Conservation (phyloP, 306 rosid genomes). For the Vicia villosa region DNA sequence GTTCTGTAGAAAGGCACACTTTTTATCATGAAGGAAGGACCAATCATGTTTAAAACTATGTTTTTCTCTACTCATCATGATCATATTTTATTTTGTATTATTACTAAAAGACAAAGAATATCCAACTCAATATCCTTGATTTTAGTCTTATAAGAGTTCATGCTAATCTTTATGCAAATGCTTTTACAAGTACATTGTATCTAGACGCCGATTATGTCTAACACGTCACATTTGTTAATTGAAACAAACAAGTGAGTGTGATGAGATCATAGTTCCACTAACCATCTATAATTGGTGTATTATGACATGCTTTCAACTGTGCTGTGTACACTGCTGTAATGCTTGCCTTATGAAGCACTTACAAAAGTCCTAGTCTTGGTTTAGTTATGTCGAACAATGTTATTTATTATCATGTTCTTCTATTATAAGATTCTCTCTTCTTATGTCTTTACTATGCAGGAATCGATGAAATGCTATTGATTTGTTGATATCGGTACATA, state of each 20-base stretch:
- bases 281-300: constrained; percentile 28
- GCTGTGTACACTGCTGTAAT: constrained; percentile 3
- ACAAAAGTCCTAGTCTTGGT: constrained; percentile 26
- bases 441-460: constrained; percentile 32
- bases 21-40: constrained; percentile 11
- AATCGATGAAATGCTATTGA: constrained; percentile 32
- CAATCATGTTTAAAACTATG: constrained; percentile 3
- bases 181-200: constrained; percentile 43
- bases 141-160: constrained; percentile 17
- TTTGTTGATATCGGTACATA: constrained; percentile 29
- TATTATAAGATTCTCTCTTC: constrained; percentile 24
- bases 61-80: background rate
- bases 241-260: constrained; percentile 35
- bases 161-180: constrained; percentile 19
- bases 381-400: background rate
- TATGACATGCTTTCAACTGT: constrained; percentile 22
- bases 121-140: background rate
- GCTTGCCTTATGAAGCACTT: constrained; percentile 36
- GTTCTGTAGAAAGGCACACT: background rate
- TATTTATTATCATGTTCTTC: constrained; percentile 14
- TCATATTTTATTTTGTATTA: too few relatives aligned
- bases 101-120: too few relatives aligned
- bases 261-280: constrained; percentile 44
- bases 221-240: constrained; percentile 18
- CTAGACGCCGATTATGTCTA: constrained; percentile 33